Evolutionary conservation across 176 grass and related monocot genomes (phyloP).

Genomic region (Luzula sylvatica): DNA sequence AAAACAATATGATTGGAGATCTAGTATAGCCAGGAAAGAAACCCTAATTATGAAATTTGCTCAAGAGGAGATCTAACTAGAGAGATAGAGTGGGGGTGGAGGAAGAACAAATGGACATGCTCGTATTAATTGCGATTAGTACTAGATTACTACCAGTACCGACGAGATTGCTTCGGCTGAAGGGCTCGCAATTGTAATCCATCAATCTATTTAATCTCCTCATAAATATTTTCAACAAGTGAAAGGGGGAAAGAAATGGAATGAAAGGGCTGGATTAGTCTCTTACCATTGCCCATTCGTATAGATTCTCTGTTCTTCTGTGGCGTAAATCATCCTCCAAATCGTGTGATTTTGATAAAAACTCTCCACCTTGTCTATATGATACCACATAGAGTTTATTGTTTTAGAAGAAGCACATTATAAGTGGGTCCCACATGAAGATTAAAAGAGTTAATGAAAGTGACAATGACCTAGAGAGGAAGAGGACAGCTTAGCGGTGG

Average conservation of each 20-base stretch:
- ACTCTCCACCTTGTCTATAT: conserved; percentile 10
- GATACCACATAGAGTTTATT: conserved; percentile 4
- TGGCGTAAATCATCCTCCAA: not conserved
- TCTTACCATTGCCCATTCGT: not conserved
- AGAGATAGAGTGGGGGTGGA: not conserved
- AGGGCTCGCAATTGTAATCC: conserved; percentile 10
- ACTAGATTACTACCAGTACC: conserved; percentile 22
- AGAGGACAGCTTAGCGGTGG: conserved; percentile 39
- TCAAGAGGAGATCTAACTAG: conserved; percentile 19
- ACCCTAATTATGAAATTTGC: conserved; percentile 17
- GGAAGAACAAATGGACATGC: conserved; percentile 9
- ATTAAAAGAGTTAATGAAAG: conserved; percentile 20
- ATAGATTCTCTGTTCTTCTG: not conserved
- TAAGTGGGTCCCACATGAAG: conserved; percentile 4
- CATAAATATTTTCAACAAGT: conserved; percentile 8
- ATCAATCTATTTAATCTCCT: conserved; percentile 20
- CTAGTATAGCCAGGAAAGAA: not conserved
- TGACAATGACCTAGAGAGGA: conserved; percentile 31
- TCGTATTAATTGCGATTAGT: conserved; percentile 31
- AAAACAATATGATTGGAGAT: not conserved
- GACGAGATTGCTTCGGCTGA: conserved; percentile 1
- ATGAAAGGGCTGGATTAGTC: conserved; percentile 15
- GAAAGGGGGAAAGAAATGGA: conserved; percentile 16
- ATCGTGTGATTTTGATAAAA: not conserved
- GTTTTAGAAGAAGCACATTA: not conserved